Evolutionary conservation across 2,329 filamentous ascomycete species (phyloP).

Genomic region (Fusarium buxicola): DNA sequence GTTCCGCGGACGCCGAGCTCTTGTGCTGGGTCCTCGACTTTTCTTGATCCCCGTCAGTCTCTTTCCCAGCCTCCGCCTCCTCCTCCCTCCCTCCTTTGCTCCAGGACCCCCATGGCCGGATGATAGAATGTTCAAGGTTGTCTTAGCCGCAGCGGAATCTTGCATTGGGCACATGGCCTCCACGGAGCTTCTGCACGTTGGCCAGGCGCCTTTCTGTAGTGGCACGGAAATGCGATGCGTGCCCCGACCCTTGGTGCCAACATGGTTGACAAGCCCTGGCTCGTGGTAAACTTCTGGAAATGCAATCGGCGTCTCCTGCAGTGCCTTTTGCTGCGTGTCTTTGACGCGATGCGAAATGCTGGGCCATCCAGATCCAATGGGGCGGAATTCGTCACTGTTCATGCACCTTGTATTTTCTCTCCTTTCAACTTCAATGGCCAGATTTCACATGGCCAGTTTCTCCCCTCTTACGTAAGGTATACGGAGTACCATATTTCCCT

Average conservation of each 20-base stretch:
- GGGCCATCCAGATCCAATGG: constrained; percentile 11
- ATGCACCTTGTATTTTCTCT: background rate
- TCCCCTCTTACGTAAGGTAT: constrained; percentile 2
- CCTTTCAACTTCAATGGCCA: background rate
- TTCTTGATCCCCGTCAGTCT: constrained; percentile 5
- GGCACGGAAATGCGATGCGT: constrained; percentile 34
- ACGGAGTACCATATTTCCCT: background rate
- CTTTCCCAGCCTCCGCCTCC: constrained; percentile 25
- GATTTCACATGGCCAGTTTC: no score
- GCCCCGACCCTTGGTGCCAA: constrained; percentile 21
- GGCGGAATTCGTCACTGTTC: background rate
- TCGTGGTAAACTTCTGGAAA: constrained; percentile 32
- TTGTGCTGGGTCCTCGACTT: constrained; percentile 7
- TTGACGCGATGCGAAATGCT: constrained; percentile 27
- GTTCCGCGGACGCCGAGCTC: background rate
- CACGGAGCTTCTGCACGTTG: constrained; percentile 35
- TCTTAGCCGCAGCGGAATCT: constrained; percentile 46
- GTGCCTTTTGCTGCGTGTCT: constrained; percentile 17
- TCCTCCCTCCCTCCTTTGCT: constrained; percentile 20
- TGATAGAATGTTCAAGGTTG: constrained; percentile 28
- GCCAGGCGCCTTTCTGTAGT: constrained; percentile 32
- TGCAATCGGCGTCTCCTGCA: constrained; percentile 18
- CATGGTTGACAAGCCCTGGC: constrained; percentile 12
- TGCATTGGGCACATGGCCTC: constrained; percentile 43
- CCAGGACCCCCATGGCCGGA: constrained; percentile 29